Conservation (phyloP, 2,329 filamentous ascomycete genomes). For the Chalaropsis thielavioides region DNA sequence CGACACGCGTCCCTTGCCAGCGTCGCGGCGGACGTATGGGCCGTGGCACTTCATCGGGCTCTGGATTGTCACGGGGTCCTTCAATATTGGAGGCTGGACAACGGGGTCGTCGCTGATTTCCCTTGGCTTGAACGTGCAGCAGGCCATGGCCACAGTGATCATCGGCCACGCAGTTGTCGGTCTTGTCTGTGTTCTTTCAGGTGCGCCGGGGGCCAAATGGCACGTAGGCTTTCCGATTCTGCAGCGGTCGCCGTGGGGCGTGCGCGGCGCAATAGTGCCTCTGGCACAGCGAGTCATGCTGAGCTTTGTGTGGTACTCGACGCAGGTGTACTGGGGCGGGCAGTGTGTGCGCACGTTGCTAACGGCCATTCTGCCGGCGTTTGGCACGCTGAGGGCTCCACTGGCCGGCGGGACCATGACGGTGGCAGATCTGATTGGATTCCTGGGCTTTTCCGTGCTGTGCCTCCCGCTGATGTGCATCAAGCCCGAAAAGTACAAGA, state of each 20-base stretch:
- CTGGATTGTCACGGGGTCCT: constrained; percentile 25
- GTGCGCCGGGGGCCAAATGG: constrained; percentile 30
- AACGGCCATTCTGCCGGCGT: constrained; percentile 32
- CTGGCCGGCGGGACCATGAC: constrained; percentile 22
- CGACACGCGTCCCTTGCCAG: constrained; percentile 23
- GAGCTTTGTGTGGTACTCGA: constrained; percentile 37
- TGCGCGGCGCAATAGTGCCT: constrained; percentile 28
- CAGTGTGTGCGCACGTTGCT: constrained; percentile 28
- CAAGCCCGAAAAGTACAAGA: constrained; percentile 34
- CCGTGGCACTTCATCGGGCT: constrained; percentile 25
- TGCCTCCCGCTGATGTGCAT: constrained; percentile 35
- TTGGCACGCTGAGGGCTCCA: constrained; percentile 30
- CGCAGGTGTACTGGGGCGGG: constrained; percentile 26
- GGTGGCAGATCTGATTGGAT: constrained; percentile 30
- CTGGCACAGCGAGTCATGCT: constrained; percentile 33
- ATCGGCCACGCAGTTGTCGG: constrained; percentile 31
- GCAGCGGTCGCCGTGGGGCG: constrained; percentile 28
- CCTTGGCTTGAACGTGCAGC: constrained; percentile 30
- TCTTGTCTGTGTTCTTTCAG: constrained; percentile 30
- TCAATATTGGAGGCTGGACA: constrained; percentile 26
- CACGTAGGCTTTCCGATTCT: constrained; percentile 29
- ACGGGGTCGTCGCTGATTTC: constrained; percentile 28
- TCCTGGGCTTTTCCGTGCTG: constrained; percentile 27
- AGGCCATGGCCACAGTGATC: constrained; percentile 32
- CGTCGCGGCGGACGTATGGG: constrained; percentile 23